These are phyloP conservation scores for Auriscalpium microsporum DNA, from an alignment of 768 basidiomycete species.

Conservation along the genomic window DNA sequence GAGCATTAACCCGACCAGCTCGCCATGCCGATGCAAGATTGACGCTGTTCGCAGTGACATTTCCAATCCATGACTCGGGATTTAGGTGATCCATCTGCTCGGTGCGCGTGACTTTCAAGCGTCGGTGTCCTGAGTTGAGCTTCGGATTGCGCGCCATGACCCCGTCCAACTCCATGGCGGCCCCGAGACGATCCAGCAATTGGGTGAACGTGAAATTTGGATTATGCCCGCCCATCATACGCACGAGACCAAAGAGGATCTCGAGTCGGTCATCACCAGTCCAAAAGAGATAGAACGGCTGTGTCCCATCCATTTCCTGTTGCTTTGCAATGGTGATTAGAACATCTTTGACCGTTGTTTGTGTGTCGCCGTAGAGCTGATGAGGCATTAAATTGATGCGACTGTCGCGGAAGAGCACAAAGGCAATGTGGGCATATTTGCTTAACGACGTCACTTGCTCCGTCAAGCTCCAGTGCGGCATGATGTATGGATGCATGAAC, in stretches of 20 bases:
- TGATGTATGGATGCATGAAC: not conserved
- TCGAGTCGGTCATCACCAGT: slow-evolving; percentile 12
- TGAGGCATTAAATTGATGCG: slow-evolving; percentile 7
- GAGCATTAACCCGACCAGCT: not conserved
- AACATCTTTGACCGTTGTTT: slow-evolving; percentile 14
- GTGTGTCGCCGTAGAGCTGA: slow-evolving; percentile 13
- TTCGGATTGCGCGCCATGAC: not conserved
- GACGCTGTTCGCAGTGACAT: not conserved
- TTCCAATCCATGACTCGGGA: not conserved
- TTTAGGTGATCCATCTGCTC: not conserved
- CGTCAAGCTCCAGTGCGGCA: slow-evolving; percentile 1
- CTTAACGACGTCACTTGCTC: slow-evolving; percentile 7
- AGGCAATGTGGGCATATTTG: slow-evolving; percentile 10
- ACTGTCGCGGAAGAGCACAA: slow-evolving; percentile 4
- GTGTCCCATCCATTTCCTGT: slow-evolving; percentile 3
- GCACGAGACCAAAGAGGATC: slow-evolving; percentile 5
- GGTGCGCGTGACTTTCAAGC: not conserved
- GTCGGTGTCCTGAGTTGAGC: not conserved
- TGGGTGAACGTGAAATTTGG: slow-evolving; percentile 11
- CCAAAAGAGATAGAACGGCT: slow-evolving; percentile 5
- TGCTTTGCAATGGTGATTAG: slow-evolving; percentile 17
- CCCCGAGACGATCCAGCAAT: slow-evolving; percentile 9
- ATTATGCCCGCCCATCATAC: slow-evolving; percentile 8
- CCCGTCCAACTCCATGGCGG: not conserved
- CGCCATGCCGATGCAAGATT: not conserved